phyloP scores from a whole-genome alignment of 805 yeast species.

The Ogataea ganodermae region DNA sequence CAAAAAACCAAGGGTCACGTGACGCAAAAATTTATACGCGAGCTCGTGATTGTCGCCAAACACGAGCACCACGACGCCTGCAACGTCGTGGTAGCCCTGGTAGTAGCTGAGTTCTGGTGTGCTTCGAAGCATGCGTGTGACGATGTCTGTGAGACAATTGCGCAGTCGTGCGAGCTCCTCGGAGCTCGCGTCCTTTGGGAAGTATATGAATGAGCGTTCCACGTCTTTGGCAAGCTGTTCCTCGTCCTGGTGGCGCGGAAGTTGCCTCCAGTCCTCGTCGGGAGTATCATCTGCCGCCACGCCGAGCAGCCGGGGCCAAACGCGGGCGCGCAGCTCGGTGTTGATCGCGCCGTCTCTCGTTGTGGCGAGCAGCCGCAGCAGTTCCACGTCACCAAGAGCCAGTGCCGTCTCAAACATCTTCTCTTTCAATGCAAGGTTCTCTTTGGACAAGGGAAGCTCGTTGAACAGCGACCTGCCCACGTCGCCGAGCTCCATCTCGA shows the following conservation, averaged over 20 bases:
- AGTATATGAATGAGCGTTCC: conserved; percentile 61
- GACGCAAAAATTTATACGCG: conserved; percentile 49
- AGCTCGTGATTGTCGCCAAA: conserved; percentile 41
- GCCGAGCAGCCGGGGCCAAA: conserved; percentile 56
- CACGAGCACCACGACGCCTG: conserved; percentile 61
- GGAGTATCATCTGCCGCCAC: conserved; percentile 13
- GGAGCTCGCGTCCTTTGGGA: conserved; percentile 31
- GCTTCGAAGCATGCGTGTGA: conserved; percentile 57
- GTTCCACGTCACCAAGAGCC: conserved; percentile 31
- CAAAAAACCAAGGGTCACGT: conserved; percentile 59
- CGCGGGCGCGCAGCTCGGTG: conserved; percentile 41
- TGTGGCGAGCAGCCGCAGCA: conserved; percentile 39
- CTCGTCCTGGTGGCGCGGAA: conserved; percentile 65
- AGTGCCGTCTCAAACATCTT: conserved; percentile 42
- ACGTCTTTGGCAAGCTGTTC: conserved; percentile 80
- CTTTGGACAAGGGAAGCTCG: conserved; percentile 44
- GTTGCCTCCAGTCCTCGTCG: conserved; percentile 22
- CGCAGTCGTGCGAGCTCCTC: conserved; percentile 37
- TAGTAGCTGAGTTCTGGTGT: conserved; percentile 72
- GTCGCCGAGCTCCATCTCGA: conserved; percentile 49
- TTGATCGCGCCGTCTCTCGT: conserved; percentile 51
- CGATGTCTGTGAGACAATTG: conserved; percentile 42
- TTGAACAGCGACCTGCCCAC: conserved; percentile 49
- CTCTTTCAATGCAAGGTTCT: conserved; percentile 39
- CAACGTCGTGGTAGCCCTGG: conserved; percentile 93